Evolutionary conservation across 1,139 yeast genomes (phyloP).

Genomic region (Sugiyamaella castrensis): DNA sequence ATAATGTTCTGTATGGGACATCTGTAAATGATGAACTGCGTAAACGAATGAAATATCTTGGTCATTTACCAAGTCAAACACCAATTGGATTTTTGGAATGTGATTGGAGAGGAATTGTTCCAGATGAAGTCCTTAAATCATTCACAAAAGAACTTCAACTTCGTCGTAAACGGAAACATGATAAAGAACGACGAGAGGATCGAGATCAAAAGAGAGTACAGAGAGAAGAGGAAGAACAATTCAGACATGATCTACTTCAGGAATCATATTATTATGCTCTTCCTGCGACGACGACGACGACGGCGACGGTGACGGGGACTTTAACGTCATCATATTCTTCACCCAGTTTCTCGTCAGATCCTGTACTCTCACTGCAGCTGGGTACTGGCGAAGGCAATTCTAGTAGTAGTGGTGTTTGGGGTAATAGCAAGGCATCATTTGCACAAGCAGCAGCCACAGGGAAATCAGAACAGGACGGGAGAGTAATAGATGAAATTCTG

Average conservation of each 20-base stretch:
- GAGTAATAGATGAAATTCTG: slow-evolving; percentile 20
- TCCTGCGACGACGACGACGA: background rate
- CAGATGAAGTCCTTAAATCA: slow-evolving; percentile 49
- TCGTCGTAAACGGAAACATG: slow-evolving; percentile 53
- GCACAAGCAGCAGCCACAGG: slow-evolving; percentile 23
- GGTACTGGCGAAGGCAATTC: background rate
- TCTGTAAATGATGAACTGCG: slow-evolving; percentile 52
- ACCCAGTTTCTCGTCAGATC: slow-evolving; percentile 12
- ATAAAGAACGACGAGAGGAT: slow-evolving; percentile 64
- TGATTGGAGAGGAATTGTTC: slow-evolving; percentile 63
- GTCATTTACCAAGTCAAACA: slow-evolving; percentile 82
- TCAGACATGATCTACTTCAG: slow-evolving; percentile 30
- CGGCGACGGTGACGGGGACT: background rate
- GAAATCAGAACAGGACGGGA: slow-evolving; percentile 21
- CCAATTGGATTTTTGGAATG: slow-evolving; percentile 82
- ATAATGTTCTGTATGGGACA: slow-evolving; percentile 64
- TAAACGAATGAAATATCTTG: slow-evolving; percentile 66
- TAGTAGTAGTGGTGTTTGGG: slow-evolving; percentile 55
- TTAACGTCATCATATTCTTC: slow-evolving; percentile 10
- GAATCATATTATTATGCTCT: slow-evolving; percentile 20
- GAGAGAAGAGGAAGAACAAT: slow-evolving; percentile 51
- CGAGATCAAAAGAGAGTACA: slow-evolving; percentile 58
- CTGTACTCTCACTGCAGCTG: no score
- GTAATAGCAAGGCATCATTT: slow-evolving; percentile 29
- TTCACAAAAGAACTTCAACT: slow-evolving; percentile 61